phyloP scores from a whole-genome alignment of 257 asterid species.

The Lycium barbarum region DNA sequence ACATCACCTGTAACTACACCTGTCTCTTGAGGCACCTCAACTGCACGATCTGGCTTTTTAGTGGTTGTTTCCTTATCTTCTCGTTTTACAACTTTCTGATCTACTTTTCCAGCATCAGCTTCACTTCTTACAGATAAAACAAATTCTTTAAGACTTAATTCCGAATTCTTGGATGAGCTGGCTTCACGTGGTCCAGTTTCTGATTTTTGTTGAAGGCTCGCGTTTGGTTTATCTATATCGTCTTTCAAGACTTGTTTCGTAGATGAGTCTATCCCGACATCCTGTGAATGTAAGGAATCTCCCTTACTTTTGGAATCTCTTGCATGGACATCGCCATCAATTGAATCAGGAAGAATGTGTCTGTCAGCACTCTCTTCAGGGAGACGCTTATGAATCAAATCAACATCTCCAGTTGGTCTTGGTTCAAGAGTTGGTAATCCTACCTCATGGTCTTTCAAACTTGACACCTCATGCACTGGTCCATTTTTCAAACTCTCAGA shows the following conservation, averaged over 20 bases:
- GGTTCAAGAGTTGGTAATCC: conserved; percentile 23
- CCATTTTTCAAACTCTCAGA: background rate
- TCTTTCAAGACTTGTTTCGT: background rate
- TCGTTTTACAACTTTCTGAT: conserved; percentile 21
- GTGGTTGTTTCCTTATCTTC: conserved; percentile 23
- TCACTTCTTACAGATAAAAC: conserved; percentile 21
- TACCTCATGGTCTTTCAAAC: conserved; percentile 21
- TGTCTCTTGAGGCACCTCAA: conserved; percentile 24
- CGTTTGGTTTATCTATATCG: conserved; percentile 1
- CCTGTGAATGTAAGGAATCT: background rate
- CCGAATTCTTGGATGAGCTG: conserved; percentile 17
- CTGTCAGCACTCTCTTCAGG: conserved; percentile 4
- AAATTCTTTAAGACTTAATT: background rate
- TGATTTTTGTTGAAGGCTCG: conserved; percentile 8
- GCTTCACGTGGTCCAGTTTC: conserved; percentile 11
- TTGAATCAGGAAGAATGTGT: background rate
- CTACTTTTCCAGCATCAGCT: conserved; percentile 16
- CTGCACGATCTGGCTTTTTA: conserved; percentile 27
- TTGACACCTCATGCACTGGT: background rate
- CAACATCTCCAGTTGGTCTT: conserved; percentile 7
- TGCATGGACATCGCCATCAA: background rate
- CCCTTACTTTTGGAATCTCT: conserved; percentile 20
- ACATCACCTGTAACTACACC: conserved; percentile 30
- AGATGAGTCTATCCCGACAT: background rate
- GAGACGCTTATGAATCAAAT: background rate